Base-by-base conservation (phyloP, 805 yeast species). In the Ascoidea asiatica region DNA sequence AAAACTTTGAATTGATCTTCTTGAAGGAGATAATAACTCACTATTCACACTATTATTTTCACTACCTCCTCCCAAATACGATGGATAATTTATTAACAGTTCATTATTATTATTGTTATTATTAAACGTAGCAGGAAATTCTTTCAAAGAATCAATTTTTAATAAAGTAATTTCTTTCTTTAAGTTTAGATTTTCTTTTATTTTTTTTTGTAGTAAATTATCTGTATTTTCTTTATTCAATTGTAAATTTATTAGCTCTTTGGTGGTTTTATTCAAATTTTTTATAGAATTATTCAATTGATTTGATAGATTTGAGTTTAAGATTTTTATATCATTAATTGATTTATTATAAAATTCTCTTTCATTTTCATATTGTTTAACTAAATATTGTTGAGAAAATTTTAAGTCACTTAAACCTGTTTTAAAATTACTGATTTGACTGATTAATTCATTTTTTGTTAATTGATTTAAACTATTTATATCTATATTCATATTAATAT, bases 401-500 rank as follows among this genome's bases (percentile, higher is more conserved):
- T 67, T 60, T 49, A 69, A 59, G 49, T 69, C 74, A 47, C 59
- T 65, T 44, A 69, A 56, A 5, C 72, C 73, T 5, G 72, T 61
- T 48, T 60, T 65, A 51, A 67, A 67, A 68, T 35, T 60, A 50
- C 18, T 63, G 21, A 17, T 50, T 43, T 44, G 44, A 35, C 29
- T 46, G n/a, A 29, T 29, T 18, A 15, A 21, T 21, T 18, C 37
- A 21, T 29, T 19, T 21, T 22, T 15, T 11, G 42, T 19, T 7
- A 21, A 11, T 4, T 46, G 37, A 5, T 43, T 39, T 19, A 39
- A 39, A 35, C 46, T 43, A 29, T 29, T 15, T 2, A 11, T 29
- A 11, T 29, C 35, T 29, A 11, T 29, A 29, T 29, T 29, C 15
- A 11, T 29, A 29, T 29, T 2, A 29, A 15, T 29, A 29, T 29